phyloP scores from a whole-genome alignment of 2,329 filamentous ascomycete species.

The Raffaelea deltoideospora region DNA sequence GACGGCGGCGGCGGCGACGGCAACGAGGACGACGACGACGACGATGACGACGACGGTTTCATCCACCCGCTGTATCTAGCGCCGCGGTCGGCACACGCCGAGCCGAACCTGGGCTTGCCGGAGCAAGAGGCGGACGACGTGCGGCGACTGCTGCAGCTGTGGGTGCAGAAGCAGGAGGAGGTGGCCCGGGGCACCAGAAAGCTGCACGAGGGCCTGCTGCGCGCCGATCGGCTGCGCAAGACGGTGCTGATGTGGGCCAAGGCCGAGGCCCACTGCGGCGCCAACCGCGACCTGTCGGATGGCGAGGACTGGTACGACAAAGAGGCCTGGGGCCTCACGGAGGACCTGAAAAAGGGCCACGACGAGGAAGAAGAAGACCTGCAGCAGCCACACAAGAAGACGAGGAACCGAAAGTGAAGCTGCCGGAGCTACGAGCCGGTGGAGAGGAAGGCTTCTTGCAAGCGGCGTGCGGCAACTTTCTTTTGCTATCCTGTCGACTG shows the following conservation, averaged over 20 bases:
- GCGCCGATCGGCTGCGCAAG: slow-evolving; percentile 56
- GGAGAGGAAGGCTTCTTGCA: too few relatives aligned
- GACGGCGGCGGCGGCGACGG: slow-evolving; percentile 20
- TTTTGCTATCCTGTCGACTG: too few relatives aligned
- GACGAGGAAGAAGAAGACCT: slow-evolving; percentile 70
- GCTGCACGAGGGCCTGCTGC: slow-evolving; percentile 55
- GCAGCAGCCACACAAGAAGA: slow-evolving; percentile 43
- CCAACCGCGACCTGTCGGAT: slow-evolving; percentile 63
- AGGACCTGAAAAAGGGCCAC: slow-evolving; percentile 66
- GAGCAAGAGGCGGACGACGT: slow-evolving; percentile 64
- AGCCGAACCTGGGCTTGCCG: slow-evolving; percentile 58
- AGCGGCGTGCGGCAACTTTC: too few relatives aligned
- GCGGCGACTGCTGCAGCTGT: slow-evolving; percentile 56
- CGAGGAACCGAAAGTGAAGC: slow-evolving; percentile 36
- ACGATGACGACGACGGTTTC: slow-evolving; percentile 26
- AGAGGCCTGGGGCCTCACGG: slow-evolving; percentile 61
- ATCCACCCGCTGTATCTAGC: slow-evolving; percentile 64
- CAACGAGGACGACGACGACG: background rate
- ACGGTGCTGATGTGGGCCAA: slow-evolving; percentile 63
- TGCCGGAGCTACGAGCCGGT: too few relatives aligned
- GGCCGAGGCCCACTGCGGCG: slow-evolving; percentile 56
- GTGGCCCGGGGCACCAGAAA: slow-evolving; percentile 55
- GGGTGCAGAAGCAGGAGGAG: slow-evolving; percentile 77
- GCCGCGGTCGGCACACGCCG: slow-evolving; percentile 44
- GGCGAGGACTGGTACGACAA: slow-evolving; percentile 83